Conservation (phyloP, 805 yeast species). For the Kodamaea sagamina region DNA sequence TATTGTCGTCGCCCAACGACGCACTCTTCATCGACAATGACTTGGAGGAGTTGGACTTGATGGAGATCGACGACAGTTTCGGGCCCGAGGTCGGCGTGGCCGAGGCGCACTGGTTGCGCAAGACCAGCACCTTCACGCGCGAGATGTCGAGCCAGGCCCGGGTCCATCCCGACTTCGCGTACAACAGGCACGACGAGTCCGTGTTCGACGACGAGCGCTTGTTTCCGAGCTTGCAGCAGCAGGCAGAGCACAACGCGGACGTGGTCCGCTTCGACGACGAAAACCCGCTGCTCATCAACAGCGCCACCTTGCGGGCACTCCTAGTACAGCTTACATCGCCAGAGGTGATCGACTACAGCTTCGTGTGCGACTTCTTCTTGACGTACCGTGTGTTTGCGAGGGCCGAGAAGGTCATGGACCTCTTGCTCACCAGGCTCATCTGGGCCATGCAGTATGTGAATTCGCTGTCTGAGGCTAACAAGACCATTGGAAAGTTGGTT, state of each 20-base stretch:
- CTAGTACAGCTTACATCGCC: conserved; percentile 71
- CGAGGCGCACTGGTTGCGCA: background rate
- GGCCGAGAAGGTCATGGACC: conserved; percentile 56
- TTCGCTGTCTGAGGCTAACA: conserved; percentile 25
- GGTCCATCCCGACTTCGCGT: conserved; percentile 26
- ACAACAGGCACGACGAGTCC: conserved; percentile 39
- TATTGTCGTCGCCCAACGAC: conserved; percentile 13
- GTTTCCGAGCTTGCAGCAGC: conserved; percentile 33
- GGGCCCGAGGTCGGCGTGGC: background rate
- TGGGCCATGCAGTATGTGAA: conserved; percentile 64
- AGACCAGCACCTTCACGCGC: background rate
- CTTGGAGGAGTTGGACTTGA: conserved; percentile 9
- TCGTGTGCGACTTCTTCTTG: conserved; percentile 82
- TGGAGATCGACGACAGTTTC: conserved; percentile 3
- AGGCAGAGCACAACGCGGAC: conserved; percentile 18
- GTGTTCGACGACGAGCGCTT: conserved; percentile 38
- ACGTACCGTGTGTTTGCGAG: conserved; percentile 74
- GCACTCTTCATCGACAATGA: conserved; percentile 12
- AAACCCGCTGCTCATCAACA: conserved; percentile 35
- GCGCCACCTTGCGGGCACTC: conserved; percentile 47
- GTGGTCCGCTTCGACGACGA: conserved; percentile 38
- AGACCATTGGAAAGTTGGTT: conserved; percentile 60
- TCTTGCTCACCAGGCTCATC: conserved; percentile 62
- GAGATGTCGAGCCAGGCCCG: conserved; percentile 5
- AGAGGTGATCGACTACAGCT: conserved; percentile 69